Evolutionary conservation across 2,329 filamentous ascomycete genomes (phyloP), one percentile per base, ranked within the genome.

Genomic region (Aspergillus thermomutatus): DNA sequence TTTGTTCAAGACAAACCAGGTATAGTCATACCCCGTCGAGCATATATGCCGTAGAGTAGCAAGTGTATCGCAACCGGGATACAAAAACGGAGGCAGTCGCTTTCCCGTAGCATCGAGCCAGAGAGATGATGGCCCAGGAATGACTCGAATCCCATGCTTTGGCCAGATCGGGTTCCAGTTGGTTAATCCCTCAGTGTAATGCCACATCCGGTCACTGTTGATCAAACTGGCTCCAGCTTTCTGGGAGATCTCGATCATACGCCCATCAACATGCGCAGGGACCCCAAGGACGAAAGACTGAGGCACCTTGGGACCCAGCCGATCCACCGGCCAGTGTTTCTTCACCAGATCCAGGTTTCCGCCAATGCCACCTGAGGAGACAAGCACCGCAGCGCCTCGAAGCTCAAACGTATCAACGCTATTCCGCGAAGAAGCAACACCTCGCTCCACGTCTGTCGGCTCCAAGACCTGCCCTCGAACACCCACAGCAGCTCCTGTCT

Each of bases 111-210:
- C 84, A 56, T 87, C 84, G 0, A 87, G 43, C 43, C 43, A 46
- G 6, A 46, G 43, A 14, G 43, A 46, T 6, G 43, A 46, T 46
- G 84, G 84, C 0, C 80, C 84, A 0, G 84, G 83, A 14, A 87
- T 72, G 2, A 87, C 78, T 34, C 84, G 82, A 60, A 87, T 87
- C 21, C 84, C 84, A 63, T 87, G 84, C 14, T 64, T 58, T 0
- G 83, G 83, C 84, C 84, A 87, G 68, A 87, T 85, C 3, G 83
- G 76, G 54, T 86, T 72, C 84, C 84, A 87, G 66, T 87, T 86
- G 53, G 79, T 75, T 10, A 87, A 68, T 0, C 84, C 84, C 63
- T 87, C 84, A 10, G 83, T 86, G 66, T 87, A 87, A 67, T 87
- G 84, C 84, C 84, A 87, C 84, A 87, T 86, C 46, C 84, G 75